Base-by-base conservation (phyloP, 805 yeast genomes). In the Nakazawaea sp. region DNA sequence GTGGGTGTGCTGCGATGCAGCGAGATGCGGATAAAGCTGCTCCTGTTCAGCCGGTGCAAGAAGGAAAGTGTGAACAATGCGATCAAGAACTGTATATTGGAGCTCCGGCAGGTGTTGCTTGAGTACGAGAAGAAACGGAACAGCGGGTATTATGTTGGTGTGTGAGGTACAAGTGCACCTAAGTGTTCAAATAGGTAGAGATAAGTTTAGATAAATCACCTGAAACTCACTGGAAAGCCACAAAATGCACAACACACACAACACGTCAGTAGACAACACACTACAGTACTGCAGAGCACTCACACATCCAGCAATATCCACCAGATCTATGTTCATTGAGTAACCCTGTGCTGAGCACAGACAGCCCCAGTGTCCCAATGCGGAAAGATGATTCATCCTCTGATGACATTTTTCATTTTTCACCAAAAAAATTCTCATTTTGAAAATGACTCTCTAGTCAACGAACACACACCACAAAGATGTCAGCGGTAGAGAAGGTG, bases 401-500 rank as follows among this genome's bases (percentile, higher is more conserved):
- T 8, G 24, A 8, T 21, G 24, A 7, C 24, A 8, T 8, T 8
- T 21, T 21, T 7, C 10, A 10, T 10, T 10, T 7, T 10, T 7
- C 24, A 11, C 25, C 10, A 15, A 12, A 13, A 30, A 18, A 30
- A 30, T 30, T 8, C n/a, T n/a, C n/a, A n/a, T n/a, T n/a, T n/a
- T n/a, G n/a, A n/a, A n/a, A n/a, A n/a, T n/a, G n/a, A n/a, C n/a
- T n/a, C n/a, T n/a, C n/a, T n/a, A n/a, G n/a, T n/a, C n/a, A n/a
- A n/a, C n/a, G n/a, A n/a, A n/a, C n/a, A n/a, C n/a, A n/a, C n/a
- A n/a, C n/a, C n/a, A n/a, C n/a, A n/a, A n/a, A n/a, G n/a, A n/a
- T n/a, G n/a, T n/a, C n/a, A n/a, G 16, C 15, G 9, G 30, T 61
- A 33, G 60, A 62, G 32, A 81, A 75, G 55, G 88, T 87, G 34